phyloP scores from a whole-genome alignment of 768 basidiomycete genomes.

The Auricularia sp. region DNA sequence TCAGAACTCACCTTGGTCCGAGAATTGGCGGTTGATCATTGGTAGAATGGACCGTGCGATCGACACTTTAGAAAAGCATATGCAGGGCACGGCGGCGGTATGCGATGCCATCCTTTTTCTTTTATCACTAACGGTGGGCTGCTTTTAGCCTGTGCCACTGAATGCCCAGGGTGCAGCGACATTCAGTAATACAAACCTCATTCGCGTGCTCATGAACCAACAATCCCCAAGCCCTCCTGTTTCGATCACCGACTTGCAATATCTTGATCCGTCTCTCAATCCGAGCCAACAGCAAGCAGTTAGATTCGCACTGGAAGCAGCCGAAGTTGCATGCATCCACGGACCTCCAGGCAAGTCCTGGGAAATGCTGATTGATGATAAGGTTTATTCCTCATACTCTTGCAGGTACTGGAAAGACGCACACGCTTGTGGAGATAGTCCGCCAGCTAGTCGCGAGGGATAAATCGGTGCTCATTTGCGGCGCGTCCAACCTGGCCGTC shows the following conservation, averaged over 20 bases:
- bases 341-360: constrained; percentile 78
- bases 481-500: constrained; percentile 88
- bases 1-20: not conserved
- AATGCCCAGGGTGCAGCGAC: not conserved
- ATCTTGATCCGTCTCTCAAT: constrained; percentile 73
- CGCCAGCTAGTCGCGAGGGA: constrained; percentile 48
- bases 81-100: constrained; percentile 10
- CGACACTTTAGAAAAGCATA: constrained; percentile 46
- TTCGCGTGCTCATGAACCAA: constrained; percentile 23
- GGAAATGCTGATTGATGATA: not conserved
- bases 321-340: constrained; percentile 86
- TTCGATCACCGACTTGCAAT: constrained; percentile 33
- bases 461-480: constrained; percentile 65
- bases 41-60: constrained; percentile 81
- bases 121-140: no score
- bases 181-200: not conserved
- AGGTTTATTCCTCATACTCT: not conserved
- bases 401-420: constrained; percentile 86
- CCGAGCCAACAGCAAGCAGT: constrained; percentile 78
- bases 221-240: constrained; percentile 26
- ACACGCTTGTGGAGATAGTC: constrained; percentile 89
- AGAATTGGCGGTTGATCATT: not conserved
- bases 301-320: constrained; percentile 66
- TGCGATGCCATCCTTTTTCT: not conserved
- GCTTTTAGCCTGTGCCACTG: not conserved